A percentile compares a stretch with the other conserved stretches of the same genome.
Conservation (phyloP, 2,329 filamentous ascomycete species). For the Tolypocladium pustulatum region DNA sequence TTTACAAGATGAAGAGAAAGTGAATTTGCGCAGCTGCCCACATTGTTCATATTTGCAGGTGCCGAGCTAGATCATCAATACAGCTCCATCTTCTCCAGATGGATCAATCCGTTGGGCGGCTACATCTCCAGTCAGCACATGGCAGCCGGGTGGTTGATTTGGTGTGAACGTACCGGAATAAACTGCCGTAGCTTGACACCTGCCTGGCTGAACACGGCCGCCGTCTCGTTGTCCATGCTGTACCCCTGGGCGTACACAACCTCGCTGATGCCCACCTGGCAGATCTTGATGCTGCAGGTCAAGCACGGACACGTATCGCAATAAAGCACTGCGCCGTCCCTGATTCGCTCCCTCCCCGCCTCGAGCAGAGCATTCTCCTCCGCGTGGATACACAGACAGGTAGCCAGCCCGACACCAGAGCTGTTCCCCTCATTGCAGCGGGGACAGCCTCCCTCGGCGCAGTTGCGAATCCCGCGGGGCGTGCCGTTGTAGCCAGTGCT, state of each 20-base stretch:
- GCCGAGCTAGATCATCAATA: conserved; percentile 12
- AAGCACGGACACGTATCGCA: conserved; percentile 95
- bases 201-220: conserved; percentile 70
- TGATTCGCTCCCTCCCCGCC: conserved; percentile 81
- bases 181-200: conserved; percentile 84
- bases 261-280: conserved; percentile 89
- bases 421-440: conserved; percentile 71
- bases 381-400: conserved; percentile 93
- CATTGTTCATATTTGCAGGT: not conserved
- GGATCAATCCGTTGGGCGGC: conserved; percentile 55
- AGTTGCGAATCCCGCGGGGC: conserved; percentile 80
- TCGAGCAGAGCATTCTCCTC: conserved; percentile 96
- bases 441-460: conserved; percentile 80
- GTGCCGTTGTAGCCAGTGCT: conserved; percentile 97
- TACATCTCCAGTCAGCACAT: conserved; percentile 19
- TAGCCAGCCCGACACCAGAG: conserved; percentile 63
- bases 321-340: conserved; percentile 74
- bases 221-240: conserved; percentile 83
- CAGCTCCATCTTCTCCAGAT: conserved; percentile 43
- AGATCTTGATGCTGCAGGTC: conserved; percentile 97
- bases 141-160: not conserved
- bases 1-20: too few species aligned
- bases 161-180: conserved; percentile 54
- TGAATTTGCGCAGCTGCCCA: not conserved
- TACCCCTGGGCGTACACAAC: conserved; percentile 93